Conservation (phyloP, 805 yeast species). For the Metschnikowia colocasiae region DNA sequence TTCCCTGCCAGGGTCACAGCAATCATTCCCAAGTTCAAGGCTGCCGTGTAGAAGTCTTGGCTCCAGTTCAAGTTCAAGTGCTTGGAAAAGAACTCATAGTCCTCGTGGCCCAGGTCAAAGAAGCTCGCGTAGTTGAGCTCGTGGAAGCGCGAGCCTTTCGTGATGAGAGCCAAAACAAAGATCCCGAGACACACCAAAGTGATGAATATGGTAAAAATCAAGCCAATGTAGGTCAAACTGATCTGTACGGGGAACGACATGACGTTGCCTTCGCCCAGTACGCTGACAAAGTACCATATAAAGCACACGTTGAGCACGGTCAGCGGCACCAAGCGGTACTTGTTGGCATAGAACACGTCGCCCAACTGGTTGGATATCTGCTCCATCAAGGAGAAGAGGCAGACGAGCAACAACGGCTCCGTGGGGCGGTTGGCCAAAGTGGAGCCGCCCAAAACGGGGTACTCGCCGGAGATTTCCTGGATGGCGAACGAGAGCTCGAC, state of each 20-base stretch:
- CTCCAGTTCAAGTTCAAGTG: slow-evolving; percentile 39
- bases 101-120: slow-evolving; percentile 24
- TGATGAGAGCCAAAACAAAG: slow-evolving; percentile 55
- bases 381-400: slow-evolving; percentile 54
- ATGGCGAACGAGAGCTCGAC: slow-evolving; percentile 75
- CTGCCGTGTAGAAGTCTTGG: slow-evolving; percentile 66
- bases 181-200: slow-evolving; percentile 50
- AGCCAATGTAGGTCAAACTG: slow-evolving; percentile 63
- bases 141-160: slow-evolving; percentile 43
- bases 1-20: slow-evolving; percentile 66
- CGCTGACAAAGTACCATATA: slow-evolving; percentile 35
- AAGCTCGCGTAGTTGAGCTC: slow-evolving; percentile 37
- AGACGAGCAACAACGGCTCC: slow-evolving; percentile 47
- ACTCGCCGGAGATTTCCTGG: slow-evolving; percentile 58
- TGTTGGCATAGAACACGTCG: slow-evolving; percentile 49
- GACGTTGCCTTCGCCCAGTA: slow-evolving; percentile 39
- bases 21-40: slow-evolving; percentile 56
- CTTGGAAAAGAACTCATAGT: slow-evolving; percentile 19
- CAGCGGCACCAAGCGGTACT: slow-evolving; percentile 61
- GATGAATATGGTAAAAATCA: slow-evolving; percentile 50
- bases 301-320: slow-evolving; percentile 49
- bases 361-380: slow-evolving; percentile 63
- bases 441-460: slow-evolving; percentile 22
- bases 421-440: slow-evolving; percentile 39
- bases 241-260: slow-evolving; percentile 53